Base-by-base conservation (phyloP, 345 rosid species). In the Gossypium ekmanianum region DNA sequence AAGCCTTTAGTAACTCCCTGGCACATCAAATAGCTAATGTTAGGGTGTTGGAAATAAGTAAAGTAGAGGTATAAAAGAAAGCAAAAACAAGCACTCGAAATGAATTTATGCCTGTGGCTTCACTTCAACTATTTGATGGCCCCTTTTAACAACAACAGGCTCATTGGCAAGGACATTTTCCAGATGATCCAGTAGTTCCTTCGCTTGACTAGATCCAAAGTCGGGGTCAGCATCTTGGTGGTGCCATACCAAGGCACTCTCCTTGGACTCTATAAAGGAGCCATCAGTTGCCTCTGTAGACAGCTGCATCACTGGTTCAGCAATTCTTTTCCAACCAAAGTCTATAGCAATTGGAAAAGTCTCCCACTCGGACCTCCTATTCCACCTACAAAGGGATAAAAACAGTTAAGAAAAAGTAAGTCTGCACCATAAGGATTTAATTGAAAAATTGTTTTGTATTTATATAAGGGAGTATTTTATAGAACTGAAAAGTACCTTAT, bases 231-330 rank as follows among this genome's bases (percentile, higher is more conserved):
- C 88, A 78, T 87, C 84, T 68, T 84, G 78, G 74, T 85, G 74
- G 71, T 87, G 88, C 92, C 92, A 88, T 10, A 88, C 90, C 65
- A 88, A 58, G 8, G 89, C 88, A 63, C 89, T 88, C 68, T 87
- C 89, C 79, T 88, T 88, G 14, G 74, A 74, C 78, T 88, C 92
- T 44, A 86, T 83, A 27, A 81, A 77, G 58, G 92, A 88, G 24
- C 92, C 92, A 74, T 88, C 88, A 22, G 92, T 88, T 43, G 88
- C 80, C 71, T 88, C 92, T 26, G 84, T 85, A 72, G 86, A 88
- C 69, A 83, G 71, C 18, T 83, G 78, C 90, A 88, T 88, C 29
- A 88, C 88, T 24, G 92, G 92, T 76, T 84, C 84, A 16, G 83
- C 84, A 20, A 83, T 80, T 52, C 75, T 81, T 83, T 80, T 84